Base-by-base conservation (phyloP, 1,284 basidiomycete species). In the Sporisorium iseilematis-ciliati region DNA sequence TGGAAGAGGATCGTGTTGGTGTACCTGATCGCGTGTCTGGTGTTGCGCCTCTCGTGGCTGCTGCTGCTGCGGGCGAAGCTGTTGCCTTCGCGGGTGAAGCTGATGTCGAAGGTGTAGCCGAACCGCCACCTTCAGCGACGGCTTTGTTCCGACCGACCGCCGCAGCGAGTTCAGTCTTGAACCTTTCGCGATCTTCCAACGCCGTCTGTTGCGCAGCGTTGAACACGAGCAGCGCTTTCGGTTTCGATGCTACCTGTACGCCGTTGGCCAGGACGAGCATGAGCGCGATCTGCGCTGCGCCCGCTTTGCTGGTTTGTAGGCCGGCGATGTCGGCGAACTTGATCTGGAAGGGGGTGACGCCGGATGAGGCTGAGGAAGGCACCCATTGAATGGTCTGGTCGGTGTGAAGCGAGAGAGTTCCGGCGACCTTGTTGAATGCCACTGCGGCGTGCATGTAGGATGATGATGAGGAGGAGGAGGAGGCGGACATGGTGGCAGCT, bases 241-340 rank as follows among this genome's bases (percentile, higher is more conserved):
- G 50, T 16, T 79, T 79, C 23, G 63, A 62, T 10, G 69, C 60
- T 26, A 81, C 65, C 41, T 70, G 62, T 1, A 72, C 62, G 0
- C 61, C 65, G 23, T 76, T 68, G 20, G 74, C 71, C 1, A 79
- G 60, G 7, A 75, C 77, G 4, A 81, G 64, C 59, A 79, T 79
- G 18, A 81, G 67, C 4, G 79, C 79, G n/a, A 75, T 70, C 45
- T 74, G 69, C 0, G 77, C 79, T 6, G 79, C 72, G 2, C 79
- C 79, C 2, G 75, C 73, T 65, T 79, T 79, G 10, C 75, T 76
- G 1, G 76, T 77, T 53, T 79, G 73, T 21, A 81, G 61, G 0
- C 78, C 78, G 5, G 78, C 71, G 25, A 81, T 68, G 58, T 78
- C 61, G 40, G 40, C 14, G 38, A 74, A 75, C 3, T 52, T 65